These are phyloP conservation scores for Exophiala oligosperma DNA, from an alignment of 2,329 filamentous ascomycete species.

Conservation along the genomic window DNA sequence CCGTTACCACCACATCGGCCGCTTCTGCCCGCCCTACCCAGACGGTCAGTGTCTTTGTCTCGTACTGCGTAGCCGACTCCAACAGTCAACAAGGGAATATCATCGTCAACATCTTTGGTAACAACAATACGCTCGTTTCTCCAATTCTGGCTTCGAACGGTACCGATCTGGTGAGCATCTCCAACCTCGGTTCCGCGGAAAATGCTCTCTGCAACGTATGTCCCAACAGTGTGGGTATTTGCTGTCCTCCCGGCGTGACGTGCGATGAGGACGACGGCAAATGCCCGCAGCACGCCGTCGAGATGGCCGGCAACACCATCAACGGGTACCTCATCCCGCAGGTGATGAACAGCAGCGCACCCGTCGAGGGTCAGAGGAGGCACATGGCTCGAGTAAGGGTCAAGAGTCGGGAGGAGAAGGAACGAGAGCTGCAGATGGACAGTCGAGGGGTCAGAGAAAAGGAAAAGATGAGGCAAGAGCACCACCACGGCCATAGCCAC, in stretches of 20 bases:
- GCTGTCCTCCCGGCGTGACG: conserved; percentile 23
- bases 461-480: not conserved
- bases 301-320: conserved; percentile 17
- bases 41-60: conserved; percentile 22
- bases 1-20: conserved; percentile 10
- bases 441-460: not conserved
- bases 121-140: not conserved
- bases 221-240: conserved; percentile 22
- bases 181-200: not conserved
- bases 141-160: not conserved
- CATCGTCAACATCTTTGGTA: not conserved
- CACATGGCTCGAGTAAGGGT: conserved; percentile 14
- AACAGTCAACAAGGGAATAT: not conserved
- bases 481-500: not conserved
- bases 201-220: conserved; percentile 24
- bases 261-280: conserved; percentile 22
- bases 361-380: conserved; percentile 20
- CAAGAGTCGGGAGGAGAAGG: conserved; percentile 3
- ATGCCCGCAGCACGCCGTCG: conserved; percentile 20
- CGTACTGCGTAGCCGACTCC: conserved; percentile 20
- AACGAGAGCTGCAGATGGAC: not conserved
- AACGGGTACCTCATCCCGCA: conserved; percentile 25
- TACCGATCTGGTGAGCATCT: not conserved
- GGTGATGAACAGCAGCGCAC: conserved; percentile 22
- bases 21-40: conserved; percentile 7